These are phyloP conservation scores for Volvariella surrecta DNA, from an alignment of 1,284 basidiomycete genomes.

Conservation along the genomic window DNA sequence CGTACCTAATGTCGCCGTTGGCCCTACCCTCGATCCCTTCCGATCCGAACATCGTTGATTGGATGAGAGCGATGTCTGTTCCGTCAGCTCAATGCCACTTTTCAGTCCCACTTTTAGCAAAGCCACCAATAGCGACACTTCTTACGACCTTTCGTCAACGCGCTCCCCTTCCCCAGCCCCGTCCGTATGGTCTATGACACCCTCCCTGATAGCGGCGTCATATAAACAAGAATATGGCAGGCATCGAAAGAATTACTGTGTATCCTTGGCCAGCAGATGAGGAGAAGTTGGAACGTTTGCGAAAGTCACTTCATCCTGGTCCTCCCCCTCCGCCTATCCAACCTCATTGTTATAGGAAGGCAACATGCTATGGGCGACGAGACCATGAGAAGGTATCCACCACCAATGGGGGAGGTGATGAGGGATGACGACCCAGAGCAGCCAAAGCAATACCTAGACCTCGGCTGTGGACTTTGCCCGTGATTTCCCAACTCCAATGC, in stretches of 20 bases:
- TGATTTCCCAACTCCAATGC: slow-evolving; percentile 59
- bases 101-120: slow-evolving; percentile 28
- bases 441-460: slow-evolving; percentile 57
- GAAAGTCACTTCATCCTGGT: slow-evolving; percentile 27
- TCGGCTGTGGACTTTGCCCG: slow-evolving; percentile 66
- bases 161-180: slow-evolving; percentile 57
- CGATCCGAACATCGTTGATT: slow-evolving; percentile 22
- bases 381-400: slow-evolving; percentile 58
- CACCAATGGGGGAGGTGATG: slow-evolving; percentile 46
- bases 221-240: slow-evolving; percentile 63
- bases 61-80: slow-evolving; percentile 26
- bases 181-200: slow-evolving; percentile 62
- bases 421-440: slow-evolving; percentile 47
- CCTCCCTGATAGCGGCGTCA: slow-evolving; percentile 47
- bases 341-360: slow-evolving; percentile 33
- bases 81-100: slow-evolving; percentile 28
- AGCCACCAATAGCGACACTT: slow-evolving; percentile 35
- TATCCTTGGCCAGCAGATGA: slow-evolving; percentile 71
- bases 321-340: too few relatives aligned
- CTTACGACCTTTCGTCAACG: slow-evolving; percentile 39
- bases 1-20: too few relatives aligned
- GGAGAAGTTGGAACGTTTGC: slow-evolving; percentile 60
- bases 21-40: slow-evolving; percentile 1
- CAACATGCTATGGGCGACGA: slow-evolving; percentile 60
- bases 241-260: slow-evolving; percentile 60